Evolutionary conservation across 352 stramenopile genomes (phyloP), one percentile per base, ranked within the genome.

Genomic region (Hyaloperonospora brassicae): DNA sequence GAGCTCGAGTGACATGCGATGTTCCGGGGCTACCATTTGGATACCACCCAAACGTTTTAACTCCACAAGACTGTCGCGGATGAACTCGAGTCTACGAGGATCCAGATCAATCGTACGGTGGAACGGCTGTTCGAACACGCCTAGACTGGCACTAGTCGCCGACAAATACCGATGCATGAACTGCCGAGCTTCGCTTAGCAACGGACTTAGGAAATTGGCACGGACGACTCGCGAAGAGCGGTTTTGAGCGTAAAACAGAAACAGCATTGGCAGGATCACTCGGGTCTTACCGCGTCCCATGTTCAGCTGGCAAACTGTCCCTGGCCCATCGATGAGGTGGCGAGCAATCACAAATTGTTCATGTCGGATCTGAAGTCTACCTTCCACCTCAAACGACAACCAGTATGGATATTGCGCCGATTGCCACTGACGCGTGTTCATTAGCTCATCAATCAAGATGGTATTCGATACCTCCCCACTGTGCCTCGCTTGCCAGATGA

Each of bases 221-320:
- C 81, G 78, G 6, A 84, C 65, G 10, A 88, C 52, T 23, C 48
- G 60, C 0, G 52, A 21, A 8, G 48, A 56, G 4, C 6, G 39
- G 21, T 34, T 62, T 31, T 35, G 62, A 3, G 65, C 64, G 14
- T 64, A 93, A 56, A 91, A 65, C 5, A 96, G 66, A 13, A 94
- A 84, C 1, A 96, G 61, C 84, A 96, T 94, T 0, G 87, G 87
- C 9, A 95, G 47, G 50, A 96, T 93, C 27, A 96, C 87, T 4
- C 73, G 59, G n/a, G 83, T 95, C 66, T 95, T 94, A n/a, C 86
- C 86, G 23, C 80, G 62, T 0, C 85, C 87, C 84, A 95, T 95
- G 76, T 68, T 25, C 79, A n/a, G n/a, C n/a, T n/a, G n/a, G n/a
- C n/a, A n/a, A n/a, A n/a, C n/a, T n/a, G n/a, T n/a, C n/a, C n/a